Evolutionary conservation across 257 asterid species (phyloP).

Genomic region (Agastache rugosa): DNA sequence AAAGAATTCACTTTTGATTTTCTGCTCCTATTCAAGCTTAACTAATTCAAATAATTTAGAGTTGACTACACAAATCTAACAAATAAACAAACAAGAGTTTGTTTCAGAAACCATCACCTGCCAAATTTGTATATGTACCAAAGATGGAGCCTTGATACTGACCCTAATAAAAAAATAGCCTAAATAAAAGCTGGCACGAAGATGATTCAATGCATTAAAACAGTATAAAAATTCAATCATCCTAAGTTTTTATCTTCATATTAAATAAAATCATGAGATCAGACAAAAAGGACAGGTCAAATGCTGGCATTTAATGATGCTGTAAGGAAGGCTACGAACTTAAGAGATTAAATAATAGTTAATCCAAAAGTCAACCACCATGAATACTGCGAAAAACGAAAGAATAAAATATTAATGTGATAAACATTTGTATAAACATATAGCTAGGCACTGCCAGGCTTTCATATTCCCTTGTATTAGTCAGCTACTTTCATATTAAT

Average conservation of each 20-base stretch:
- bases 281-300: conserved; percentile 53
- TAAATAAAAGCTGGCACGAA: conserved; percentile 38
- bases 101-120: conserved; percentile 37
- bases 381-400: conserved; percentile 28
- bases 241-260: conserved; percentile 8
- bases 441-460: conserved; percentile 42
- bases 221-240: conserved; percentile 32
- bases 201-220: conserved; percentile 32
- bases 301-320: conserved; percentile 44
- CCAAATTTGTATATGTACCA: conserved; percentile 18
- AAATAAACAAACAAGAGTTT: conserved; percentile 29
- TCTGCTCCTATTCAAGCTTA: conserved; percentile 9
- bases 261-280: conserved; percentile 20
- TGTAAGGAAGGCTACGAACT: conserved; percentile 33
- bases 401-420: conserved; percentile 32
- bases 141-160: not conserved
- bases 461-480: conserved; percentile 32
- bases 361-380: conserved; percentile 40
- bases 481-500: conserved; percentile 33
- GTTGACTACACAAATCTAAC: conserved; percentile 36
- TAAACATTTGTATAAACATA: conserved; percentile 36
- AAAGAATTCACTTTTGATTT: conserved; percentile 1
- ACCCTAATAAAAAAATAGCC: not conserved
- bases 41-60: conserved; percentile 23
- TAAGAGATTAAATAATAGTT: conserved; percentile 30